Base-by-base conservation (phyloP, 163 green algal species). In the Chloromonas sp. region DNA sequence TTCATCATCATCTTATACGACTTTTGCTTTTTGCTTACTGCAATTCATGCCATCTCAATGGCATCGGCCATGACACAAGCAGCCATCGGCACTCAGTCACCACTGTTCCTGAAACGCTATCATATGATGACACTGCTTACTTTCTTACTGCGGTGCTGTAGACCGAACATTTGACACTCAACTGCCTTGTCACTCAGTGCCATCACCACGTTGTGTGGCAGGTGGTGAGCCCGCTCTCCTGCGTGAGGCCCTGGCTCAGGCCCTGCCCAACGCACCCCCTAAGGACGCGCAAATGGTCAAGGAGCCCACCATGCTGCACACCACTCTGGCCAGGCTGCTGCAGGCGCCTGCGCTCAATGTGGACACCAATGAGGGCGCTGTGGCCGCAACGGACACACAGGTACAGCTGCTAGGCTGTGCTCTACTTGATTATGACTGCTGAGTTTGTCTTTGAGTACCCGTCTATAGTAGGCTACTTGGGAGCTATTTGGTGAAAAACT, bases 221-320 rank as follows among this genome's bases (percentile, higher is more conserved):
- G 70, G 87, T 60, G 78, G 88, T 0, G 93, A 96, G 80, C 91
- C 92, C 0, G 76, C 70, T 2, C 57, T 83, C 8, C 79, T 94
- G 71, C 85, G 92, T 0, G 76, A 76, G 0, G 85, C 71, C 14
- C 90, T 95, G 66, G 58, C 59, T 0, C 57, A 66, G 0, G 88
- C 91, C 1, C 89, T 95, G 87, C 92, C 92, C 0, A 80, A 89
- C 3, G 91, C 92, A 11, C 89, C 91, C 14, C 70, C 85, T 0
- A 60, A 66, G 1, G 85, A 84, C 60, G 85, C 82, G 1, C 92
- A 94, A 82, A 88, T 89, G 70, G 88, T 94, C n/a, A 89, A 86
- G 61, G 86, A 95, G 61, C 85, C 84, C 0, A 66, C 85, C 60
- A 93, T 96, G 60, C 91, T 96, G 82, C 91, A 96, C 87, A 96